Conservation (phyloP, 768 basidiomycete species). For the Punctularia strigosozonata region DNA sequence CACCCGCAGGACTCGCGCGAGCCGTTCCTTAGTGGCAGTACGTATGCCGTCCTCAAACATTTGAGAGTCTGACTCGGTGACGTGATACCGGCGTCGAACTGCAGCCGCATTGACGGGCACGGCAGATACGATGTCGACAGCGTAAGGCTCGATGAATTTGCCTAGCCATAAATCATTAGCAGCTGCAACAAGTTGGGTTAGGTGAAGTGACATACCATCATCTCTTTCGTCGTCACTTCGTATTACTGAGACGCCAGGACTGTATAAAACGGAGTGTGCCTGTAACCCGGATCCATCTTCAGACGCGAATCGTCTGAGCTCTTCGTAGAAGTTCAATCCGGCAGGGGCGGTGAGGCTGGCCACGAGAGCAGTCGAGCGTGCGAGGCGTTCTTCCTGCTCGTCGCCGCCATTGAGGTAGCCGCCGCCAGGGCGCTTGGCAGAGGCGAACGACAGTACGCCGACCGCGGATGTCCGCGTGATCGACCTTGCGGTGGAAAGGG, state of each 20-base stretch:
- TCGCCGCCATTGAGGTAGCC: conserved; percentile 32
- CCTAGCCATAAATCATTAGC: not conserved
- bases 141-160: conserved; percentile 24
- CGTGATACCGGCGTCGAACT: conserved; percentile 25
- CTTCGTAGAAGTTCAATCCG: conserved; percentile 27
- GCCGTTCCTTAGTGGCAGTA: conserved; percentile 32
- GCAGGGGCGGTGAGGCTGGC: conserved; percentile 22
- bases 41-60: conserved; percentile 28
- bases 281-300: conserved; percentile 28
- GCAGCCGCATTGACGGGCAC: conserved; percentile 32
- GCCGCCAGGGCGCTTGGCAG: conserved; percentile 31
- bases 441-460: conserved; percentile 31
- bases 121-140: conserved; percentile 26
- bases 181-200: conserved; percentile 3
- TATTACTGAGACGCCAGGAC: conserved; percentile 29
- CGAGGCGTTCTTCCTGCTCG: conserved; percentile 33
- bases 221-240: conserved; percentile 24
- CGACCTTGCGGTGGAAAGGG: conserved; percentile 21
- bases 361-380: conserved; percentile 28
- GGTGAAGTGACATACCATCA: conserved; percentile 4
- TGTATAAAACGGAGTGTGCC: conserved; percentile 38
- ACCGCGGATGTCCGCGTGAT: conserved; percentile 15
- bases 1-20: conserved; percentile 32
- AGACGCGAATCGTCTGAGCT: conserved; percentile 21
- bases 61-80: conserved; percentile 20